These are phyloP conservation scores for Paraglomus occultum DNA, from an alignment of 192 early-diverging fungal species.

Conservation along the genomic window DNA sequence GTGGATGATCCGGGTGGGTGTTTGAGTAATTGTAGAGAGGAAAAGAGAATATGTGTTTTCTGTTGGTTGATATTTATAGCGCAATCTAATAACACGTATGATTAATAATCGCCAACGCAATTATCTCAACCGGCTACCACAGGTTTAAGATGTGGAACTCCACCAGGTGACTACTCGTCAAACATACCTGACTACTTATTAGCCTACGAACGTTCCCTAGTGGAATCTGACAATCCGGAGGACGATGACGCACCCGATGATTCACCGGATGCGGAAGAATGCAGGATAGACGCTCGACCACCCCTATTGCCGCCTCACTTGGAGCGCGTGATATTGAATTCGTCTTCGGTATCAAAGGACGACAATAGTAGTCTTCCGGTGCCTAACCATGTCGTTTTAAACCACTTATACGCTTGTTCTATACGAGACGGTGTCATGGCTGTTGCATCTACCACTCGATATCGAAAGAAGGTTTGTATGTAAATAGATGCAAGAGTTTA, in stretches of 20 bases:
- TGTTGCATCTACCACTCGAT: slow-evolving; percentile 83
- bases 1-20: too few relatives aligned
- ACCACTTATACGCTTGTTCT: slow-evolving; percentile 94
- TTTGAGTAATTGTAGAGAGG: background rate
- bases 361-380: slow-evolving; percentile 82
- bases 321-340: slow-evolving; percentile 90
- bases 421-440: slow-evolving; percentile 97
- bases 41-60: too few relatives aligned
- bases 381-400: slow-evolving; percentile 91
- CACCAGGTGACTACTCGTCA: slow-evolving; percentile 39
- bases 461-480: slow-evolving; percentile 75
- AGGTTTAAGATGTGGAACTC: slow-evolving; percentile 26
- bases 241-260: slow-evolving; percentile 21
- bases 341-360: slow-evolving; percentile 59
- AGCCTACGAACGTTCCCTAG: slow-evolving; percentile 25
- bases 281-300: slow-evolving; percentile 53
- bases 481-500: too few relatives aligned
- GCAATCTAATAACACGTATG: too few relatives aligned
- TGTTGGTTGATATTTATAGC: too few relatives aligned
- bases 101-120: too few relatives aligned
- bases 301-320: slow-evolving; percentile 91
- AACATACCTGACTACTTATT: slow-evolving; percentile 37
- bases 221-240: background rate
- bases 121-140: background rate
- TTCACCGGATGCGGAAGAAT: slow-evolving; percentile 16